Conservation (phyloP, 176 grass and related monocot species). For the Bonia amplexicaulis region DNA sequence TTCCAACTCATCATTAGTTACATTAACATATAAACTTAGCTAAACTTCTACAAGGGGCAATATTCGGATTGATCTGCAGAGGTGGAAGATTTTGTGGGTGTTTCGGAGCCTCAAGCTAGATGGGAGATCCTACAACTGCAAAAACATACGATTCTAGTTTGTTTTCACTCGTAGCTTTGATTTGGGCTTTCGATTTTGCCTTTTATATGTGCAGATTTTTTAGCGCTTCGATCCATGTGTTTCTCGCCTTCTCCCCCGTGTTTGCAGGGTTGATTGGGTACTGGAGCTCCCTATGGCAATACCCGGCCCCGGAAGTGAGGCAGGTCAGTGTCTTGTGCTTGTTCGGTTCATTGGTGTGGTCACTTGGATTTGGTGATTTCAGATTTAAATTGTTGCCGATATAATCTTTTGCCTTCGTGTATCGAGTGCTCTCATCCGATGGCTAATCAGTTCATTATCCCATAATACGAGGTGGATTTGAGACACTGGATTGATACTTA, state of each 20-base stretch:
- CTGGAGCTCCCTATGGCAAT: too few species aligned
- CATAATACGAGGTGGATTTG: background rate
- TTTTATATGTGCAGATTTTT: background rate
- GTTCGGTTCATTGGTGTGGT: background rate
- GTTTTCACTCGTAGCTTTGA: background rate
- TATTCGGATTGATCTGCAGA: background rate
- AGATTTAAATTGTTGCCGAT: background rate
- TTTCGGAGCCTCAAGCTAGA: background rate
- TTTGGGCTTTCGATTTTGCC: background rate
- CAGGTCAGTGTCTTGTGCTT: background rate
- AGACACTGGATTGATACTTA: background rate
- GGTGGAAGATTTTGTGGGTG: background rate
- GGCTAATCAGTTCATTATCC: background rate
- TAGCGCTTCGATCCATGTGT: background rate
- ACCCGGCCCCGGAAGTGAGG: background rate
- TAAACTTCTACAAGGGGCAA: background rate
- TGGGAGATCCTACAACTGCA: background rate
- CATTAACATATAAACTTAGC: background rate
- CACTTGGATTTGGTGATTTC: background rate
- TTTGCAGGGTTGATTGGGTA: background rate
- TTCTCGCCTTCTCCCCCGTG: background rate
- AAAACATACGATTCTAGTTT: background rate
- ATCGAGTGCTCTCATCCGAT: background rate
- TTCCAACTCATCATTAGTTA: background rate
- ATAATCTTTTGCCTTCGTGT: background rate